Conservation (phyloP, 768 basidiomycete genomes). For the Collybiopsis confluens region DNA sequence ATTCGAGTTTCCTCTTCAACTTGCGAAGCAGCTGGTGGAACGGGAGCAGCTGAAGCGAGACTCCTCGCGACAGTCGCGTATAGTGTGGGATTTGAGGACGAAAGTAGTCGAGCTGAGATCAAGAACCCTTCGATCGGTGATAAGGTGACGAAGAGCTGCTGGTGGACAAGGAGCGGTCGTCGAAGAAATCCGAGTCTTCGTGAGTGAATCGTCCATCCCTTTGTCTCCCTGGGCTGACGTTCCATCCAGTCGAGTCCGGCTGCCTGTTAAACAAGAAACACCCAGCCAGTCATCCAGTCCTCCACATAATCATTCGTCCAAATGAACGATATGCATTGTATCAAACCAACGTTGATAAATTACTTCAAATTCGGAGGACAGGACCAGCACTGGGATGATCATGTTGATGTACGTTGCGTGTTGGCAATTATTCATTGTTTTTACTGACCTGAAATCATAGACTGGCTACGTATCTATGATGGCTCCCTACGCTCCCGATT, state of each 20-base stretch:
- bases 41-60: conserved; percentile 80
- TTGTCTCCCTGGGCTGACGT: not conserved
- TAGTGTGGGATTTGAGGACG: conserved; percentile 77
- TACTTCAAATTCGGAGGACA: conserved; percentile 59
- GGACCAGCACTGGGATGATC: conserved; percentile 85
- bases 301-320: conserved; percentile 44
- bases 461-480: conserved; percentile 67
- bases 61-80: conserved; percentile 47
- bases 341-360: conserved; percentile 57
- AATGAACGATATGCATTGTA: conserved; percentile 63
- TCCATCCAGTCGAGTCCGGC: conserved; percentile 2
- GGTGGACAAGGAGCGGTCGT: conserved; percentile 64
- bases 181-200: conserved; percentile 51
- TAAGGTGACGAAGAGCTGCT: conserved; percentile 68
- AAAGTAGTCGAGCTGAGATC: conserved; percentile 72
- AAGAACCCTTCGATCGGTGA: conserved; percentile 58
- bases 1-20: conserved; percentile 63
- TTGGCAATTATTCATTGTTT: not conserved
- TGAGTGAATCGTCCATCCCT: conserved; percentile 15
- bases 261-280: not conserved
- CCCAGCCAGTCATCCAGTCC: not conserved
- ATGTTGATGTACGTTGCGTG: conserved; percentile 60
- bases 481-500: conserved; percentile 53
- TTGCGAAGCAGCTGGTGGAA: conserved; percentile 62
- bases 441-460: conserved; percentile 29